These are phyloP conservation scores for Lepraria neglecta DNA, from an alignment of 495 filamentous ascomycete genomes.

Conservation along the genomic window DNA sequence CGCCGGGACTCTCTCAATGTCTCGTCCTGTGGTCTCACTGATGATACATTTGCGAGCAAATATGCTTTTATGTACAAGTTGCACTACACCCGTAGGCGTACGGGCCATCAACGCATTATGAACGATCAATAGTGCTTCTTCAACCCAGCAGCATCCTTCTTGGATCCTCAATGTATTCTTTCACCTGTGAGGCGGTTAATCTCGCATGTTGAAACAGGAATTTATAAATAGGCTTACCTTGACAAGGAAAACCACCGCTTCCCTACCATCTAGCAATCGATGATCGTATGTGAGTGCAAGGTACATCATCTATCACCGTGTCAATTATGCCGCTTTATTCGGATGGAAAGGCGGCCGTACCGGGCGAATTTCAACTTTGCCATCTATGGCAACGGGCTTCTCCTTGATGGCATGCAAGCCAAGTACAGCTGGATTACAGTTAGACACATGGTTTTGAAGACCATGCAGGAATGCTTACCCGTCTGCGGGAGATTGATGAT, in stretches of 20 bases:
- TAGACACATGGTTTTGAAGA: constrained; percentile 20
- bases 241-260: constrained; percentile 94
- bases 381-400: constrained; percentile 79
- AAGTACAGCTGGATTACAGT: constrained; percentile 59
- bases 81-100: neutral
- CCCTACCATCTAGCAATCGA: constrained; percentile 86
- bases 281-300: constrained; percentile 97
- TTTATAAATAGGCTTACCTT: constrained; percentile 49
- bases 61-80: constrained; percentile 16
- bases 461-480: constrained; percentile 36
- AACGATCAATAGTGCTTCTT: neutral
- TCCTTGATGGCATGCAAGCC: constrained; percentile 99
- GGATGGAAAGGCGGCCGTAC: constrained; percentile 37
- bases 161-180: constrained; percentile 98
- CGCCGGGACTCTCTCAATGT: neutral
- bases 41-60: neutral
- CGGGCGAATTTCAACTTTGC: constrained; percentile 86
- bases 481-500: constrained; percentile 98
- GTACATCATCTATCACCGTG: constrained; percentile 80
- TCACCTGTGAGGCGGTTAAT: constrained; percentile 47
- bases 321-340: neutral
- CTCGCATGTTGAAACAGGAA: neutral
- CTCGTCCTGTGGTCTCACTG: neutral
- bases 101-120: neutral
- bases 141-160: constrained; percentile 76